Evolutionary conservation across 257 asterid genomes (phyloP).

Genomic region (Nicotiana undulata): DNA sequence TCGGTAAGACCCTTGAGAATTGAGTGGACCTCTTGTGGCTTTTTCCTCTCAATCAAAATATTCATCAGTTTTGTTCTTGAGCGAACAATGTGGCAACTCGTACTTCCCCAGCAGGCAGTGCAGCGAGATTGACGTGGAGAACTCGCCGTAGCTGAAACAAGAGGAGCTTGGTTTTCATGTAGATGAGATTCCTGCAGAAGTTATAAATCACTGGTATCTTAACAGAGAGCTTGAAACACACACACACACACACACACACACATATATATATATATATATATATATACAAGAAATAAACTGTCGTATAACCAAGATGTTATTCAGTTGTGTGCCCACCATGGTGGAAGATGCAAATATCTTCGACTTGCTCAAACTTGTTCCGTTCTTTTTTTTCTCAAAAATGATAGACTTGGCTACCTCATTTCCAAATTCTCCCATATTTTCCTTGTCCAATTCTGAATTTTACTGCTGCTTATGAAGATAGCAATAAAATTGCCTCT

Average conservation of each 20-base stretch:
- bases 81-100: slow-evolving; percentile 63
- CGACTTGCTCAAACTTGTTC: slow-evolving; percentile 30
- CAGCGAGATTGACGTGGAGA: slow-evolving; percentile 35
- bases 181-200: slow-evolving; percentile 45
- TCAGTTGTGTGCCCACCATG: slow-evolving; percentile 18
- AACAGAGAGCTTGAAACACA: background rate
- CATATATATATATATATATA: background rate
- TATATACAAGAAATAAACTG: background rate
- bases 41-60: slow-evolving; percentile 49
- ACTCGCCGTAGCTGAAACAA: slow-evolving; percentile 22
- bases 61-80: slow-evolving; percentile 88
- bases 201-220: background rate
- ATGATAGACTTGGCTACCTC: slow-evolving; percentile 22
- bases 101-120: slow-evolving; percentile 40
- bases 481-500: background rate
- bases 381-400: slow-evolving; percentile 35
- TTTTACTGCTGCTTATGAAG: background rate
- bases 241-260: background rate
- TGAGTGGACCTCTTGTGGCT: slow-evolving; percentile 64
- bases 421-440: slow-evolving; percentile 44
- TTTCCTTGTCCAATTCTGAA: background rate
- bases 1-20: slow-evolving; percentile 55
- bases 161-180: slow-evolving; percentile 25
- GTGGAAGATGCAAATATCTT: slow-evolving; percentile 32
- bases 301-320: background rate